phyloP scores from a whole-genome alignment of 2,329 filamentous ascomycete genomes.

The Sporothrix curviconia region DNA sequence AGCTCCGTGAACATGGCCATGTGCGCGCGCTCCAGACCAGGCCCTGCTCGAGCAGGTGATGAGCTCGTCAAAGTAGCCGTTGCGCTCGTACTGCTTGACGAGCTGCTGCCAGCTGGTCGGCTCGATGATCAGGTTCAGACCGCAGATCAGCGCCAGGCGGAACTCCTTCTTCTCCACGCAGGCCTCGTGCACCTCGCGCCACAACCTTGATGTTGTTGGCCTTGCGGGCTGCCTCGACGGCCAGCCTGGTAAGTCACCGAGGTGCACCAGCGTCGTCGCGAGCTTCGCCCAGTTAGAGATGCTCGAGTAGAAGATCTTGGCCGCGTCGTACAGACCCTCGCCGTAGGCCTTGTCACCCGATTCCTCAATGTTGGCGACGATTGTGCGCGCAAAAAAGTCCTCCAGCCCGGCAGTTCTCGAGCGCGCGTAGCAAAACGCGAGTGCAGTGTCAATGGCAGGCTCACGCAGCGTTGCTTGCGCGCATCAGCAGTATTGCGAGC shows the following conservation, averaged over 20 bases:
- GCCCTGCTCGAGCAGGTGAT: constrained; percentile 89
- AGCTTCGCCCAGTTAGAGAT: constrained; percentile 99
- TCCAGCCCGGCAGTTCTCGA: constrained; percentile 89
- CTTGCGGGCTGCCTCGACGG: constrained; percentile 95
- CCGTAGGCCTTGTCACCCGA: constrained; percentile 97
- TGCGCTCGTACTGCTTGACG: constrained; percentile 92
- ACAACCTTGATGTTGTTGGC: constrained; percentile 99
- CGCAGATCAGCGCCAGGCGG: constrained; percentile 95
- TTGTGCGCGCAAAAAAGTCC: constrained; percentile 87
- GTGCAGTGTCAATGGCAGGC: constrained; percentile 82
- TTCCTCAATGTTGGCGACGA: constrained; percentile 92
- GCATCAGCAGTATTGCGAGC: constrained; percentile 95
- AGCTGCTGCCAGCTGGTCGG: constrained; percentile 88
- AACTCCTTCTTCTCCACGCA: constrained; percentile 98
- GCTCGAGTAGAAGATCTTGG: constrained; percentile 97
- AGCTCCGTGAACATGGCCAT: constrained; percentile 97
- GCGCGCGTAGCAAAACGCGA: constrained; percentile 89
- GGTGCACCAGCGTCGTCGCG: constrained; percentile 92
- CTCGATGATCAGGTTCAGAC: constrained; percentile 97
- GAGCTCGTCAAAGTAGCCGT: constrained; percentile 97
- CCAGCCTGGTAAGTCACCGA: constrained; percentile 94
- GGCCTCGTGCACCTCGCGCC: constrained; percentile 96
- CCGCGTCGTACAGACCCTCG: constrained; percentile 88
- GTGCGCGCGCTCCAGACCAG: constrained; percentile 81
- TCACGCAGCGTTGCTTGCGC: constrained; percentile 92